Conservation (phyloP, 108 stramenopile genomes). For the Cyclotella sp. region DNA sequence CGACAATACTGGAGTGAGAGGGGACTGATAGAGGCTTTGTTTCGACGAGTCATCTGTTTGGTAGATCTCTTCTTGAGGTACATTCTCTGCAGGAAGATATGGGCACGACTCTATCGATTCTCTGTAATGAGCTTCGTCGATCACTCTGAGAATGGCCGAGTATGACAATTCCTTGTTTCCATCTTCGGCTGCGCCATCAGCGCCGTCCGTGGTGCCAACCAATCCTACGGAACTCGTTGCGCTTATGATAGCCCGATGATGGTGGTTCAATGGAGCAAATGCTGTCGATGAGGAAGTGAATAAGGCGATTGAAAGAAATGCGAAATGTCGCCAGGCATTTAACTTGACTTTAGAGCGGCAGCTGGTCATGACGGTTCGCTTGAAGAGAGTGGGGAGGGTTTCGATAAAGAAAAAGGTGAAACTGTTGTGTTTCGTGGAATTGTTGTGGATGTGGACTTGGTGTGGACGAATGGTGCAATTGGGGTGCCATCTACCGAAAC, state of each 20-base stretch:
- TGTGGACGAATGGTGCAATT: no score
- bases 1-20: constrained; percentile 22
- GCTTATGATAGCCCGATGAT: neutral
- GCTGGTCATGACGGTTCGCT: no score
- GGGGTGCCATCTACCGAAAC: no score
- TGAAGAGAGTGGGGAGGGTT: no score
- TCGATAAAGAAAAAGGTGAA: no score
- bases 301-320: neutral
- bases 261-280: constrained; percentile 11
- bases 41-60: neutral
- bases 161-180: constrained; percentile 28
- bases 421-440: no score
- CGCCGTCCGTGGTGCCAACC: neutral
- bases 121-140: constrained; percentile 40
- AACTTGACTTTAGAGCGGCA: no score
- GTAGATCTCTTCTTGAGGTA: neutral
- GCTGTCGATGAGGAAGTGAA: constrained; percentile 1
- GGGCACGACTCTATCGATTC: constrained; percentile 28
- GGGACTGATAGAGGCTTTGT: constrained; percentile 12
- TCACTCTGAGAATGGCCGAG: constrained; percentile 35
- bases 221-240: neutral
- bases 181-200: neutral
- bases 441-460: no score
- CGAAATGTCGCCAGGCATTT: neutral
- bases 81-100: constrained; percentile 34